Conservation (phyloP, 495 filamentous ascomycete species). For the Darksidea phi region DNA sequence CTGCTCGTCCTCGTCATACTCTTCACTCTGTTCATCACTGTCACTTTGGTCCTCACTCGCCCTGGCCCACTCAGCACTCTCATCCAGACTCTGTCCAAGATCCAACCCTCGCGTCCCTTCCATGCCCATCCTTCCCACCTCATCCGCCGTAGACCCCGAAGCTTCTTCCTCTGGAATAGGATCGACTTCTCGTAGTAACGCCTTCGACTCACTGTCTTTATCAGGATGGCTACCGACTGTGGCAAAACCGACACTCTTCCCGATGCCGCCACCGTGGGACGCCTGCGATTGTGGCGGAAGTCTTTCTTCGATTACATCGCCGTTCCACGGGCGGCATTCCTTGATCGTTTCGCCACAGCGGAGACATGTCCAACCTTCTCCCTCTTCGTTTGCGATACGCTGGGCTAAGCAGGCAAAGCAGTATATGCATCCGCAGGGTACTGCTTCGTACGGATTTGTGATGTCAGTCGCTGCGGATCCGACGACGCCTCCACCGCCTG, state of each 20-base stretch:
- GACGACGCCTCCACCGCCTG: constrained; percentile 67
- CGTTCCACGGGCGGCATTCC: constrained; percentile 89
- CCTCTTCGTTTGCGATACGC: constrained; percentile 85
- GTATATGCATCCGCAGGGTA: constrained; percentile 90
- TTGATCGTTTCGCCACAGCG: constrained; percentile 82
- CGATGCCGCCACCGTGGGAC: background rate
- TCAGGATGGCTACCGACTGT: constrained; percentile 10
- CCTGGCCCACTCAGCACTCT: constrained; percentile 35
- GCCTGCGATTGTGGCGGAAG: background rate
- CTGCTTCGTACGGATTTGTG: constrained; percentile 91
- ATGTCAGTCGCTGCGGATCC: constrained; percentile 92
- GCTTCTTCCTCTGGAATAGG: constrained; percentile 37
- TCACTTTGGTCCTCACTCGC: constrained; percentile 32
- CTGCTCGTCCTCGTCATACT: constrained; percentile 37
- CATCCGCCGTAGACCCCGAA: constrained; percentile 7
- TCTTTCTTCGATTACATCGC: constrained; percentile 61
- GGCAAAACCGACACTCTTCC: constrained; percentile 44
- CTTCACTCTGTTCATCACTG: constrained; percentile 39
- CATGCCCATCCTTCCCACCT: constrained; percentile 19
- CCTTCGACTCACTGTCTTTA: constrained; percentile 26
- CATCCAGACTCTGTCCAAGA: constrained; percentile 13
- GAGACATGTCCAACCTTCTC: constrained; percentile 93
- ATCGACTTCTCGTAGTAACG: constrained; percentile 37
- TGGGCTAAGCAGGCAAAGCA: constrained; percentile 97
- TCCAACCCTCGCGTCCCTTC: constrained; percentile 24